phyloP scores from a whole-genome alignment of 176 grass and related monocot genomes.

The Triticum urartu region DNA sequence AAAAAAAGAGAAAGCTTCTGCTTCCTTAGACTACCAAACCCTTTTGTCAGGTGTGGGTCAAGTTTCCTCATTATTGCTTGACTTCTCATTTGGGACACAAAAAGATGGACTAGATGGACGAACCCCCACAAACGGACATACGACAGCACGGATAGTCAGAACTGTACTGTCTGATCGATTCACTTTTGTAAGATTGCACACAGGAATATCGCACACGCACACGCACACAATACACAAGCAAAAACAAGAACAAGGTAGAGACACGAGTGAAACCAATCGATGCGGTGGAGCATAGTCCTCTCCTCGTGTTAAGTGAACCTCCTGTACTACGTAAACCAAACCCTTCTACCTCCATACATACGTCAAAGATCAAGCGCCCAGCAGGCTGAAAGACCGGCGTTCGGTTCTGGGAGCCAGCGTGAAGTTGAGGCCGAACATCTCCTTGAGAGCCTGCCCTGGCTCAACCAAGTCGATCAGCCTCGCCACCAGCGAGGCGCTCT shows the following conservation, averaged over 20 bases:
- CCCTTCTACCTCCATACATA: background rate
- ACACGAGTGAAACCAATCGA: slow-evolving; percentile 19
- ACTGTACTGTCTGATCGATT: slow-evolving; percentile 19
- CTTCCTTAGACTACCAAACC: too few species aligned
- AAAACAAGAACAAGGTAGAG: background rate
- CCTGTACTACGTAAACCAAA: slow-evolving; percentile 24
- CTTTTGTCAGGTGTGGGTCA: too few species aligned
- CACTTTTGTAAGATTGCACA: slow-evolving; percentile 29
- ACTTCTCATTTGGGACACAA: too few species aligned
- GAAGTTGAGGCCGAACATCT: slow-evolving; percentile 91
- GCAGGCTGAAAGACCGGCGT: slow-evolving; percentile 51
- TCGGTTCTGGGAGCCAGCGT: slow-evolving; percentile 38
- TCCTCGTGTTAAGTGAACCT: slow-evolving; percentile 36
- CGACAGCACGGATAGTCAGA: background rate
- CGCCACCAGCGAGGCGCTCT: slow-evolving; percentile 65
- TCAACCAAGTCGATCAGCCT: slow-evolving; percentile 63
- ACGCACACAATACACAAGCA: background rate
- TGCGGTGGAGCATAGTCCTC: slow-evolving; percentile 27
- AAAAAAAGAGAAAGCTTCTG: too few species aligned
- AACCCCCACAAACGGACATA: background rate
- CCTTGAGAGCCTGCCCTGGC: slow-evolving; percentile 59
- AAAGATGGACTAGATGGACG: too few species aligned
- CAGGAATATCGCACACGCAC: slow-evolving; percentile 1
- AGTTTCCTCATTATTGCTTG: too few species aligned
- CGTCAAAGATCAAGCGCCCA: slow-evolving; percentile 26